phyloP scores from a whole-genome alignment of 192 early-diverging fungal genomes.

The Rhizophagus clarus region DNA sequence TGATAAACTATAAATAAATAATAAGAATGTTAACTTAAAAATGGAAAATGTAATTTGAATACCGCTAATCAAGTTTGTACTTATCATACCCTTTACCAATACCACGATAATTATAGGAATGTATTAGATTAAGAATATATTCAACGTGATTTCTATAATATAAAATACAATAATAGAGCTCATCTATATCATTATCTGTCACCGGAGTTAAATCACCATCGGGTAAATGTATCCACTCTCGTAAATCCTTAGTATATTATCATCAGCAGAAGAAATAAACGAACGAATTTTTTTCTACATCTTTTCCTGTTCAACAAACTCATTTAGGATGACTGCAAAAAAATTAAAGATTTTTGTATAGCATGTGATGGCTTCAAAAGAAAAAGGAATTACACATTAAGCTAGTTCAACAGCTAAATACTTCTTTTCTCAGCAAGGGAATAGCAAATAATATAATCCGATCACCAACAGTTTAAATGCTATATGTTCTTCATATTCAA shows the following conservation, averaged over 20 bases:
- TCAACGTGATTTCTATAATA: too few species aligned
- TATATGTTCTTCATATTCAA: slow-evolving; percentile 24
- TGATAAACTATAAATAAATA: too few species aligned
- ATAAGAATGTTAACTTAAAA: too few species aligned
- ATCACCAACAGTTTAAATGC: slow-evolving; percentile 25
- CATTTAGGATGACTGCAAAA: slow-evolving; percentile 16
- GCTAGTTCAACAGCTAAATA: slow-evolving; percentile 31
- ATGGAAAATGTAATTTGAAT: too few species aligned
- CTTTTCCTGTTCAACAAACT: slow-evolving; percentile 27
- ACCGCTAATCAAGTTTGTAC: too few species aligned
- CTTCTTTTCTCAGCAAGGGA: slow-evolving; percentile 21
- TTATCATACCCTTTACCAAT: too few species aligned
- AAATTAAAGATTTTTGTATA: slow-evolving; percentile 30
- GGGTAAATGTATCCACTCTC: slow-evolving; percentile 21
- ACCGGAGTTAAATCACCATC: slow-evolving; percentile 11
- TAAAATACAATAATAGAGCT: neutral
- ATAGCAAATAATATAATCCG: slow-evolving; percentile 26
- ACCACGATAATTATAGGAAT: too few species aligned
- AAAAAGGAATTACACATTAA: slow-evolving; percentile 31
- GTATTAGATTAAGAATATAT: too few species aligned
- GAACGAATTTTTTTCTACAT: slow-evolving; percentile 19
- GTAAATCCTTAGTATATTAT: slow-evolving; percentile 10
- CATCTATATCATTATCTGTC: neutral
- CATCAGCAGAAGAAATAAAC: slow-evolving; percentile 3
- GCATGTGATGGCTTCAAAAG: slow-evolving; percentile 12